These are phyloP conservation scores for Knufia fluminis DNA, from an alignment of 2,329 filamentous ascomycete species.

Conservation along the genomic window DNA sequence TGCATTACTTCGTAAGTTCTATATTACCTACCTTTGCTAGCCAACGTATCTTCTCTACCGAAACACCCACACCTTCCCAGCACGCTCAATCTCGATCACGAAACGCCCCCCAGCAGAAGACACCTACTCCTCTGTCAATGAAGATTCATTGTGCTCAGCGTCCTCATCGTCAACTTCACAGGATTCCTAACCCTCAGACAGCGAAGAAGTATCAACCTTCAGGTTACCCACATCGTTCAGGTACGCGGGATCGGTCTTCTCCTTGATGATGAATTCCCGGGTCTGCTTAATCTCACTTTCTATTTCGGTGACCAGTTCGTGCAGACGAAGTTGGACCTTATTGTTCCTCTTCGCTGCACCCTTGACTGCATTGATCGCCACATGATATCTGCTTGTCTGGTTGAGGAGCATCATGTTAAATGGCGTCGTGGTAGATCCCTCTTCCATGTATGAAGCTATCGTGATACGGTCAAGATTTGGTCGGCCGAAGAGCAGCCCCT, in stretches of 20 bases:
- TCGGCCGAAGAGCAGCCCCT: slow-evolving; percentile 53
- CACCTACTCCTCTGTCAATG: too few relatives aligned
- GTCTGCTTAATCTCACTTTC: slow-evolving; percentile 41
- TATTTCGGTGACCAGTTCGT: slow-evolving; percentile 41
- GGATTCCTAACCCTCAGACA: slow-evolving; percentile 14
- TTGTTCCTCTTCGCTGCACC: slow-evolving; percentile 42
- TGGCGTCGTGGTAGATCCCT: slow-evolving; percentile 58
- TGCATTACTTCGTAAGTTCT: too few relatives aligned
- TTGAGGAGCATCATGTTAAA: slow-evolving; percentile 64
- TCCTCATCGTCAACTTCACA: background rate
- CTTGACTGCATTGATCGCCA: slow-evolving; percentile 46
- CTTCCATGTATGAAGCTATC: slow-evolving; percentile 54
- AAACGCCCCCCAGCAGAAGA: too few relatives aligned
- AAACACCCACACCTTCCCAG: too few relatives aligned
- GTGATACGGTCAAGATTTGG: slow-evolving; percentile 43
- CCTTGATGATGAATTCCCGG: slow-evolving; percentile 43
- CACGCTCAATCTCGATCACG: too few relatives aligned
- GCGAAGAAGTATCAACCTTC: slow-evolving; percentile 14
- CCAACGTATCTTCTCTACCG: too few relatives aligned
- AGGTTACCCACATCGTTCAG: slow-evolving; percentile 17
- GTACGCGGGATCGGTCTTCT: slow-evolving; percentile 34
- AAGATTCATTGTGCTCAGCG: too few relatives aligned
- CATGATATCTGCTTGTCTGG: slow-evolving; percentile 49
- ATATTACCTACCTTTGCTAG: too few relatives aligned
- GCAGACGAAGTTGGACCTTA: slow-evolving; percentile 37